phyloP scores from a whole-genome alignment of 2,329 filamentous ascomycete genomes.

The Fusarium compactum region DNA sequence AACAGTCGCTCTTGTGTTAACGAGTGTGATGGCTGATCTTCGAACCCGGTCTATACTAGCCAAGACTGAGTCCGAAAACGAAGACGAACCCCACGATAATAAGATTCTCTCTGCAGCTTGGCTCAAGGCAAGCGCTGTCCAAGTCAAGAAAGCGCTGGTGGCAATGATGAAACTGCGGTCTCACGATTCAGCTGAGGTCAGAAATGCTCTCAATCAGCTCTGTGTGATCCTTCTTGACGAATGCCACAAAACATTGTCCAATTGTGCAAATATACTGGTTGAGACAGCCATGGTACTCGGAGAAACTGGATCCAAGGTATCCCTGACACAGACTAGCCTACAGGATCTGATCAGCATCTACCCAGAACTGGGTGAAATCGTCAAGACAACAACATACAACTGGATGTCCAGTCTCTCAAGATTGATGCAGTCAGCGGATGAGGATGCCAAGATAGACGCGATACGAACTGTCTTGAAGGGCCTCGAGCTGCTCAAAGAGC shows the following conservation, averaged over 20 bases:
- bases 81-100: conserved; percentile 41
- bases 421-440: conserved; percentile 86
- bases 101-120: conserved; percentile 68
- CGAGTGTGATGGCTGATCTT: conserved; percentile 69
- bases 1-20: conserved; percentile 67
- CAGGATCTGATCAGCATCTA: conserved; percentile 73
- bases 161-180: conserved; percentile 80
- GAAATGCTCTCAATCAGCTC: conserved; percentile 73
- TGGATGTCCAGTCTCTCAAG: conserved; percentile 87
- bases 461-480: conserved; percentile 83
- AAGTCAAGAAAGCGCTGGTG: conserved; percentile 85
- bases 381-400: conserved; percentile 79
- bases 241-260: conserved; percentile 78
- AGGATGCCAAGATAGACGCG: conserved; percentile 77
- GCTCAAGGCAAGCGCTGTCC: conserved; percentile 82
- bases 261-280: conserved; percentile 77
- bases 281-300: conserved; percentile 83
- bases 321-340: conserved; percentile 63
- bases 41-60: conserved; percentile 62
- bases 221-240: conserved; percentile 83
- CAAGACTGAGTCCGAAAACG: conserved; percentile 47
- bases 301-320: conserved; percentile 58
- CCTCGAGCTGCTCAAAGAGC: conserved; percentile 72
- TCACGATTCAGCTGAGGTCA: conserved; percentile 77
- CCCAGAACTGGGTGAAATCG: conserved; percentile 68